phyloP scores from a whole-genome alignment of 164 flowering plant species.

The Umbilicus rupestris region DNA sequence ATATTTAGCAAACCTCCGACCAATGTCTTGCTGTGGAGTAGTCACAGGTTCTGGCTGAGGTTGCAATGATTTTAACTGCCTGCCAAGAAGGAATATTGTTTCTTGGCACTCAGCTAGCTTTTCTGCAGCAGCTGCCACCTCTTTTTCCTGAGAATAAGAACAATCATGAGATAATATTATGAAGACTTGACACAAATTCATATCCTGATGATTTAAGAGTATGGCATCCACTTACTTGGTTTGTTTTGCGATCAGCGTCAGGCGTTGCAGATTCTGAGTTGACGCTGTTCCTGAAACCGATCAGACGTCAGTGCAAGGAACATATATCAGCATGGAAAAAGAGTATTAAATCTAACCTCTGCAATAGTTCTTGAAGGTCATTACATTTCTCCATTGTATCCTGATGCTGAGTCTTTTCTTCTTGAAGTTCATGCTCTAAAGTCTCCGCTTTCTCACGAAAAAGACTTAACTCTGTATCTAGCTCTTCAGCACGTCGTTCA shows the following conservation, averaged over 20 bases:
- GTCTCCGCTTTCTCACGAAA: slow-evolving; percentile 40
- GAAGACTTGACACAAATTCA: neutral
- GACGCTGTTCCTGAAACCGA: slow-evolving; percentile 32
- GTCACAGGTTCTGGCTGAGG: slow-evolving; percentile 50
- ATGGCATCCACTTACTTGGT: slow-evolving; percentile 39
- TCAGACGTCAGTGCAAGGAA: neutral
- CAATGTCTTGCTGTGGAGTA: slow-evolving; percentile 34
- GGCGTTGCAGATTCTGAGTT: slow-evolving; percentile 26
- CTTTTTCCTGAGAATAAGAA: slow-evolving; percentile 46
- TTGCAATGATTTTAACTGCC: slow-evolving; percentile 64
- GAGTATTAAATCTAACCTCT: slow-evolving; percentile 41
- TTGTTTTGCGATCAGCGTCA: slow-evolving; percentile 38
- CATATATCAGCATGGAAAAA: neutral
- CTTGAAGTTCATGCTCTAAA: slow-evolving; percentile 64
- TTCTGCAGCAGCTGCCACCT: slow-evolving; percentile 79
- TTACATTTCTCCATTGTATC: slow-evolving; percentile 52
- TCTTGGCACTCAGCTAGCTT: slow-evolving; percentile 96
- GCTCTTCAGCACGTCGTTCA: slow-evolving; percentile 58
- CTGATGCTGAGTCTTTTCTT: slow-evolving; percentile 49
- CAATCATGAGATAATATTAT: neutral
- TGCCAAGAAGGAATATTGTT: slow-evolving; percentile 83
- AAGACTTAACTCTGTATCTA: slow-evolving; percentile 52
- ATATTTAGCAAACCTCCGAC: slow-evolving; percentile 14
- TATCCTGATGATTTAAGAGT: neutral
- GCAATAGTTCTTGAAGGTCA: slow-evolving; percentile 62